These are phyloP conservation scores for Rhodotorula sp. DNA, from an alignment of 1,284 basidiomycete species.

Conservation along the genomic window DNA sequence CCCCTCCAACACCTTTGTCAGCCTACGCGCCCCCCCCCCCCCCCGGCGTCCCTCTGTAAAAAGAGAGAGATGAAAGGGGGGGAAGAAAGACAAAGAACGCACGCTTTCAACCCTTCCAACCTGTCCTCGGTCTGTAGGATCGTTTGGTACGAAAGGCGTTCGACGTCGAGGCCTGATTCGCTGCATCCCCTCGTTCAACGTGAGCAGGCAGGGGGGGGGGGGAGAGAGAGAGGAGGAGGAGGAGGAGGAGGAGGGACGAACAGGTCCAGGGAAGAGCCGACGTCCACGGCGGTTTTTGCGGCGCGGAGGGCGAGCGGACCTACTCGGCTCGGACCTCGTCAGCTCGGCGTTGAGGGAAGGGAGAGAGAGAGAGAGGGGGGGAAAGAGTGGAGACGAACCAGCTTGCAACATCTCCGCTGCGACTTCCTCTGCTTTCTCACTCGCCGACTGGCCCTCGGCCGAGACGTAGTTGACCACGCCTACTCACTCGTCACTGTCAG, in stretches of 20 bases:
- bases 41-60: not conserved
- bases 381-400: conserved; percentile 54
- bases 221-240: not conserved
- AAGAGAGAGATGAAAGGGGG: not conserved
- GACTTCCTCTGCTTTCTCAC: conserved; percentile 64
- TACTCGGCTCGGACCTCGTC: conserved; percentile 45
- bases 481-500: conserved; percentile 44
- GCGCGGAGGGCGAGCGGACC: conserved; percentile 84
- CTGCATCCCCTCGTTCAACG: not conserved
- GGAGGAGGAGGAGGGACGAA: conserved; percentile 44
- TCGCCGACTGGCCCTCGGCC: conserved; percentile 58
- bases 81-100: conserved; percentile 2
- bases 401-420: conserved; percentile 66
- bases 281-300: conserved; percentile 82
- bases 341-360: too few relatives aligned
- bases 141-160: conserved; percentile 78
- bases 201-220: not conserved
- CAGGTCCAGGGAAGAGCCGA: conserved; percentile 73
- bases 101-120: conserved; percentile 74
- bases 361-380: not conserved
- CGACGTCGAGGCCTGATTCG: conserved; percentile 74
- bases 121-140: conserved; percentile 77
- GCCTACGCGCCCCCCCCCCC: too few relatives aligned
- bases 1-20: too few relatives aligned
- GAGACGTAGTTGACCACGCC: conserved; percentile 79